Conservation (phyloP, 2,329 filamentous ascomycete genomes). For the Cladophialophora exuberans region DNA sequence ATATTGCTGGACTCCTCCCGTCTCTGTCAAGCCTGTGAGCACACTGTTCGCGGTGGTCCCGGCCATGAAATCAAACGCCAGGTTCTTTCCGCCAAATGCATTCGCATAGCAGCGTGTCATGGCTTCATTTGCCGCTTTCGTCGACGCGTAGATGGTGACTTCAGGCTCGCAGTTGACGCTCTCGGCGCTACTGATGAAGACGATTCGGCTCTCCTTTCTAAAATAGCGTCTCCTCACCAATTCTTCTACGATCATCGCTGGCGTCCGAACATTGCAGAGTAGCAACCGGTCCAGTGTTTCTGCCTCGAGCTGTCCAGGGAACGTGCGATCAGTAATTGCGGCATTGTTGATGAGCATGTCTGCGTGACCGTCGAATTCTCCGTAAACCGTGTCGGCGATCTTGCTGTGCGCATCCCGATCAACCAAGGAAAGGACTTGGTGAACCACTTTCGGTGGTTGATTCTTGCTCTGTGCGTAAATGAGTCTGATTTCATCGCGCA, state of each 20-base stretch:
- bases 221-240: neutral
- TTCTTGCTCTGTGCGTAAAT: neutral
- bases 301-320: neutral
- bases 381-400: neutral
- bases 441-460: neutral
- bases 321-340: neutral
- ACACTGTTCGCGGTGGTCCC: neutral
- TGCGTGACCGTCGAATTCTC: neutral
- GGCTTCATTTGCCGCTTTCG: neutral
- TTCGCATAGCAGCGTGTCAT: neutral
- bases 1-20: neutral
- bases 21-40: neutral
- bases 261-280: neutral
- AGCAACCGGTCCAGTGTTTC: neutral
- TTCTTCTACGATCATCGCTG: neutral
- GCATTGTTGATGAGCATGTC: neutral
- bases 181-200: neutral
- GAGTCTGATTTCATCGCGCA: neutral
- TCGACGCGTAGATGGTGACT: constrained; percentile 1
- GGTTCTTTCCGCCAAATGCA: neutral
- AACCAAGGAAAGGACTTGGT: neutral
- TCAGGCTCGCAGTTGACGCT: neutral
- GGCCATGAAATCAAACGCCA: neutral
- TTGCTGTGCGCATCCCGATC: neutral
- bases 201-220: neutral